Conservation (phyloP, 768 basidiomycete genomes). For the Rhizopogon rudus region DNA sequence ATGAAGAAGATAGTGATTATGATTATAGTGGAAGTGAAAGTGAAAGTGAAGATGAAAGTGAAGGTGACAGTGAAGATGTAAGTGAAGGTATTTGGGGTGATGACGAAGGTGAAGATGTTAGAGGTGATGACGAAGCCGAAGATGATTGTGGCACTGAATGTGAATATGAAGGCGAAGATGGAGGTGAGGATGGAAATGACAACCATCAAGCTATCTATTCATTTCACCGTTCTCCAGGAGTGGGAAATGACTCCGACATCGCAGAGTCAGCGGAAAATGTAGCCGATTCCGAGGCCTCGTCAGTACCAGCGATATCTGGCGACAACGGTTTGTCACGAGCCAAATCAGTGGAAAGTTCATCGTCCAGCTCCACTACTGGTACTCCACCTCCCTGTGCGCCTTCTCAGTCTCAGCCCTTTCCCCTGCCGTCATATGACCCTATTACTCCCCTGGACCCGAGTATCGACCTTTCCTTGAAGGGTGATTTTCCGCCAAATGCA, state of each 20-base stretch:
- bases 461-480: conserved; percentile 1
- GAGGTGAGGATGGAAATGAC: background rate
- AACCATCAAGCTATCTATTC: background rate
- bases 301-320: background rate
- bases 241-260: no score
- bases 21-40: conserved; percentile 3
- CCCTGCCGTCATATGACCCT: background rate
- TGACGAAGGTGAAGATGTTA: background rate
- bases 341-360: background rate
- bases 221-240: background rate
- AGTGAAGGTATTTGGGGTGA: background rate
- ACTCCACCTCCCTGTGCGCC: conserved; percentile 1
- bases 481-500: background rate
- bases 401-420: conserved; percentile 17
- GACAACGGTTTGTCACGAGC: background rate
- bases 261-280: background rate
- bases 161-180: background rate
- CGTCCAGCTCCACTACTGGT: background rate
- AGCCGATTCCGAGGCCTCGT: background rate
- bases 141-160: background rate
- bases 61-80: conserved; percentile 11
- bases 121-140: background rate
- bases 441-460: background rate
- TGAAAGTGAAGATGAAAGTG: conserved; percentile 11
- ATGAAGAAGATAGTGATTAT: conserved; percentile 10